A percentile compares a stretch with the other conserved stretches of the same genome.
These are phyloP conservation scores for Phytophthora macrochlamydospora DNA, from an alignment of 352 stramenopile species.

Conservation along the genomic window DNA sequence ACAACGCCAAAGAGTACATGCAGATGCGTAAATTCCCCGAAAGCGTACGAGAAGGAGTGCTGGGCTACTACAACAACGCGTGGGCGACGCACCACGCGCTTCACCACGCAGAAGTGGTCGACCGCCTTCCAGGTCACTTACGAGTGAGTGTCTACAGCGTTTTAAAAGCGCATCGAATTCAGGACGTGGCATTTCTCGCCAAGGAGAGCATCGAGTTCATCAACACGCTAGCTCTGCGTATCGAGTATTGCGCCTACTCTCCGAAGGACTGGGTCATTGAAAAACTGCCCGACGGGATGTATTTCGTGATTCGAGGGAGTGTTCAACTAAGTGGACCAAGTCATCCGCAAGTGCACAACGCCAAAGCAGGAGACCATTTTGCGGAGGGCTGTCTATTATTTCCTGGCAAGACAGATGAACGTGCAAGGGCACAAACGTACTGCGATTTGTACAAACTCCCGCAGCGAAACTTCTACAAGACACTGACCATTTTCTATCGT, in stretches of 20 bases:
- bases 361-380: conserved; percentile 62
- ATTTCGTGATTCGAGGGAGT: conserved; percentile 60
- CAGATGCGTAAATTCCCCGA: conserved; percentile 64
- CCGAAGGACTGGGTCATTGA: conserved; percentile 82
- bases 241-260: conserved; percentile 58
- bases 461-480: conserved; percentile 53
- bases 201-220: conserved; percentile 77
- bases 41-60: conserved; percentile 56
- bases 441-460: conserved; percentile 79
- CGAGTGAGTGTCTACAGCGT: conserved; percentile 60
- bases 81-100: conserved; percentile 61
- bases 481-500: conserved; percentile 60
- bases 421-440: conserved; percentile 66
- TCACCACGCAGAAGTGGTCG: conserved; percentile 48
- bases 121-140: conserved; percentile 62
- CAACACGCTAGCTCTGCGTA: conserved; percentile 60
- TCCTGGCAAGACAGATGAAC: conserved; percentile 47
- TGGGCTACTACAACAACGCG: conserved; percentile 64
- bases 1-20: conserved; percentile 82
- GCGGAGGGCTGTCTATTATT: conserved; percentile 58
- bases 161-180: conserved; percentile 62
- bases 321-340: conserved; percentile 47
- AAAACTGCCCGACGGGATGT: conserved; percentile 68
- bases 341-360: conserved; percentile 35
- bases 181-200: conserved; percentile 58